Conservation (phyloP, 768 basidiomycete species). For the Trametes cingulata region DNA sequence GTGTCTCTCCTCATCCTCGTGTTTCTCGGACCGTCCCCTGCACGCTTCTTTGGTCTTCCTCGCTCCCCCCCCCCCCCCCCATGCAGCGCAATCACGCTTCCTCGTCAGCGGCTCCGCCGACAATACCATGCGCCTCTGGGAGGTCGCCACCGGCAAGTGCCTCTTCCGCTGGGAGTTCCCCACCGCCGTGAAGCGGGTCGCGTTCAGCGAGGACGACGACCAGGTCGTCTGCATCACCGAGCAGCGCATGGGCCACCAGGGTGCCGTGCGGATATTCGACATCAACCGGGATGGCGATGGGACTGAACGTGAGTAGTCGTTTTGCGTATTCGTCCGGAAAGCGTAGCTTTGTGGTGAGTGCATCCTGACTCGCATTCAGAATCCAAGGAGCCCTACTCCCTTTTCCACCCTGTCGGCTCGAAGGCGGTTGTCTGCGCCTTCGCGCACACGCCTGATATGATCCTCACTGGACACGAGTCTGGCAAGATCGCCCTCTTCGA, state of each 20-base stretch:
- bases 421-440: slow-evolving; percentile 98
- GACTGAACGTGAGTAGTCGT: slow-evolving; percentile 65
- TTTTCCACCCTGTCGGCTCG: slow-evolving; percentile 88
- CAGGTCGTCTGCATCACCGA: slow-evolving; percentile 93
- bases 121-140: slow-evolving; percentile 90
- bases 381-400: slow-evolving; percentile 66
- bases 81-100: slow-evolving; percentile 75
- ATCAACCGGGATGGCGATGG: slow-evolving; percentile 85
- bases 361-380: slow-evolving; percentile 45
- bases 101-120: slow-evolving; percentile 93
- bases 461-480: slow-evolving; percentile 95
- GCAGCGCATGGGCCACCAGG: slow-evolving; percentile 92
- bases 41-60: not conserved
- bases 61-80: not conserved
- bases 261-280: slow-evolving; percentile 87
- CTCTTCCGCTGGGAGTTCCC: slow-evolving; percentile 97
- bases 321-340: not conserved
- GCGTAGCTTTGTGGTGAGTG: not conserved
- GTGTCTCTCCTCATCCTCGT: not conserved
- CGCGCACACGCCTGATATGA: slow-evolving; percentile 69
- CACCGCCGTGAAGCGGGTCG: slow-evolving; percentile 95
- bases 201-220: slow-evolving; percentile 84
- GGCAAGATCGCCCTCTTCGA: slow-evolving; percentile 95
- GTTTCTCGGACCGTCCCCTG: not conserved
- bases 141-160: slow-evolving; percentile 86